These are phyloP conservation scores for Combretum micranthum DNA, from an alignment of 345 rosid species.

Conservation along the genomic window DNA sequence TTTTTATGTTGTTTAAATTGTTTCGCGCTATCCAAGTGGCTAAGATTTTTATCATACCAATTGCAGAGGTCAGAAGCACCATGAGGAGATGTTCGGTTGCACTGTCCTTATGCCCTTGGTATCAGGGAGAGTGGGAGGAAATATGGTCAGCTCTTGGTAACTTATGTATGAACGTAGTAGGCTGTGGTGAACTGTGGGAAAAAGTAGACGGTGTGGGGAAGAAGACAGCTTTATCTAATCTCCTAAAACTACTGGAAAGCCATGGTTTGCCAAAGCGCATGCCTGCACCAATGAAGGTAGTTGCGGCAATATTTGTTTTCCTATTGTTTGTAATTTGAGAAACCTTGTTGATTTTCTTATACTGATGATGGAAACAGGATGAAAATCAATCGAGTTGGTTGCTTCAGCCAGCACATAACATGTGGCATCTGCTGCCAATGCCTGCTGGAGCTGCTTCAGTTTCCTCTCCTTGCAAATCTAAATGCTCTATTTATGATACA, in stretches of 20 bases:
- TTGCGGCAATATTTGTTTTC: no score
- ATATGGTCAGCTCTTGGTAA: constrained; percentile 46
- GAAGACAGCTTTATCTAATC: constrained; percentile 63
- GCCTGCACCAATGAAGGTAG: constrained; percentile 61
- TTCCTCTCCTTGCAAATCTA: constrained; percentile 19
- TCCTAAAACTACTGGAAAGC: constrained; percentile 64
- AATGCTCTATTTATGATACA: constrained; percentile 19
- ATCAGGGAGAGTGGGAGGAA: constrained; percentile 45
- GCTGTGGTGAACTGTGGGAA: constrained; percentile 68
- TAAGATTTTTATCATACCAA: background rate
- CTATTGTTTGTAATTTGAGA: constrained; percentile 10
- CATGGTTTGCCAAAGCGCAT: constrained; percentile 76
- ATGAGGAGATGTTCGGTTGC: constrained; percentile 12
- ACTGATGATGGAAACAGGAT: constrained; percentile 30
- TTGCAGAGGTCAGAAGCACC: constrained; percentile 29
- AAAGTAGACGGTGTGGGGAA: constrained; percentile 46
- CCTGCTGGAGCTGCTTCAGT: constrained; percentile 17
- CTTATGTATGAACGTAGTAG: constrained; percentile 33
- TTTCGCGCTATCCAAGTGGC: background rate
- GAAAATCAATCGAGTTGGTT: constrained; percentile 44
- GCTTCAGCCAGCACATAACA: constrained; percentile 59
- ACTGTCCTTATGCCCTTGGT: constrained; percentile 19
- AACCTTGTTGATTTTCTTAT: constrained; percentile 5
- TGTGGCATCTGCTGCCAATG: constrained; percentile 50
- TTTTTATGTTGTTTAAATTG: background rate